A percentile compares a stretch with the other conserved stretches of the same genome.
phyloP scores from a whole-genome alignment of 2,329 filamentous ascomycete genomes.

The Ophiostoma ulmi region DNA sequence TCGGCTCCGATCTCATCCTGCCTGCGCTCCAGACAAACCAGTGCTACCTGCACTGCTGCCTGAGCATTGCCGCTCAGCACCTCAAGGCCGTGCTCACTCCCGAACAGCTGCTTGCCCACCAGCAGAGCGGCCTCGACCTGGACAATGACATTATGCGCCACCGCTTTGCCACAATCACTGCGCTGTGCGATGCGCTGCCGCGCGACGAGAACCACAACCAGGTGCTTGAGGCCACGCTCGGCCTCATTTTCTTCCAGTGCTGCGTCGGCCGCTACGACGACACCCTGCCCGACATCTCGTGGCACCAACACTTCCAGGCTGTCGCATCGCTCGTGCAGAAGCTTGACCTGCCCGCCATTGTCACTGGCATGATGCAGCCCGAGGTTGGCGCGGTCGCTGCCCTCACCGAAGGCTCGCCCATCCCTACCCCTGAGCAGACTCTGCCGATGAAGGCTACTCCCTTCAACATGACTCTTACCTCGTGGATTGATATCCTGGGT shows the following conservation, averaged over 20 bases:
- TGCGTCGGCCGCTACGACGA: constrained; percentile 83
- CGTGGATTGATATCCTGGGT: constrained; percentile 97
- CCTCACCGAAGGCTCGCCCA: background rate
- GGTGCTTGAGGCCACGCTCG: constrained; percentile 86
- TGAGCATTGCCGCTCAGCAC: constrained; percentile 89
- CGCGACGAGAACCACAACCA: constrained; percentile 76
- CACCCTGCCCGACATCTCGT: constrained; percentile 82
- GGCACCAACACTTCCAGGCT: constrained; percentile 95
- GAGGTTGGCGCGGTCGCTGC: background rate
- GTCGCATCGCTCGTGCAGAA: constrained; percentile 79
- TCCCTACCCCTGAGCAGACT: background rate
- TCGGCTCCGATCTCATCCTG: constrained; percentile 75
- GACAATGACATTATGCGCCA: constrained; percentile 91
- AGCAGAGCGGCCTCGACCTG: constrained; percentile 61
- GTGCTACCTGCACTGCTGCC: constrained; percentile 89
- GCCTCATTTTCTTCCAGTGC: constrained; percentile 95
- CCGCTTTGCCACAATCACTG: constrained; percentile 78
- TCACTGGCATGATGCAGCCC: constrained; percentile 39
- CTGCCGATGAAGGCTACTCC: constrained; percentile 37
- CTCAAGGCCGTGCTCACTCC: constrained; percentile 66
- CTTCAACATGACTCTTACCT: constrained; percentile 90
- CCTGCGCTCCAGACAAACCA: constrained; percentile 87
- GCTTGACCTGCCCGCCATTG: constrained; percentile 68
- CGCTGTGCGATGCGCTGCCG: constrained; percentile 76
- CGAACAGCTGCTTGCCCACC: background rate